Percentiles rank a stretch among this genome's conserved stretches.
Conservation (phyloP, 768 basidiomycete genomes). For the Daedalea quercina region DNA sequence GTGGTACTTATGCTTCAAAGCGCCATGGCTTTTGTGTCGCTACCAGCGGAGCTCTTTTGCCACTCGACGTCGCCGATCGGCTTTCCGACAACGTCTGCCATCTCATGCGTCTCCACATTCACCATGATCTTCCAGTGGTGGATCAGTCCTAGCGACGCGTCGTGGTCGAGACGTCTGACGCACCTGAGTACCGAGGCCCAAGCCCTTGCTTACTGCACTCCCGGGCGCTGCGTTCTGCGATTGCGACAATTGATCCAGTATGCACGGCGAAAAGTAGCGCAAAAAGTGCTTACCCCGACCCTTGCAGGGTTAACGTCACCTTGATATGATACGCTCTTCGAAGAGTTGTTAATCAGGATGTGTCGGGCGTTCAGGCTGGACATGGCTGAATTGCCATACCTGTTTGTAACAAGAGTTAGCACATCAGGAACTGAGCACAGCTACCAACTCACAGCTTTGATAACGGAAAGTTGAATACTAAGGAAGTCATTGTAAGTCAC, state of each 20-base stretch:
- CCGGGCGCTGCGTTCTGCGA: no score
- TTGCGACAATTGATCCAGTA: no score
- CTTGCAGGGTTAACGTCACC: not conserved
- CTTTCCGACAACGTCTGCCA: not conserved
- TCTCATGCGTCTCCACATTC: not conserved
- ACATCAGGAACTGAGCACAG: not conserved
- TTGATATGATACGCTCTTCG: not conserved
- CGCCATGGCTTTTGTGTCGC: no score
- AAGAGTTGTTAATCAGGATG: not conserved
- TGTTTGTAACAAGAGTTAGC: not conserved
- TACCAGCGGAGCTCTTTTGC: no score
- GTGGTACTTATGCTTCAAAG: no score
- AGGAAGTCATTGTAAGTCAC: not conserved
- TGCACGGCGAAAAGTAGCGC: no score
- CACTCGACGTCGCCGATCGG: no score
- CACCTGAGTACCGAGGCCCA: not conserved
- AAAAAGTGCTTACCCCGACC: not conserved
- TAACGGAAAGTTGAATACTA: not conserved
- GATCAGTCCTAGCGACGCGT: not conserved
- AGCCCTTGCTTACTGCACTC: not conserved
- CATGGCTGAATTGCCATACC: not conserved
- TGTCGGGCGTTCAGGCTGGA: not conserved
- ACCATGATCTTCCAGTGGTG: not conserved
- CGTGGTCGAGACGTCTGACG: not conserved
- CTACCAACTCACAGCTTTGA: not conserved